These are phyloP conservation scores for Amniculicola lignicola DNA, from an alignment of 495 filamentous ascomycete genomes.

Conservation along the genomic window DNA sequence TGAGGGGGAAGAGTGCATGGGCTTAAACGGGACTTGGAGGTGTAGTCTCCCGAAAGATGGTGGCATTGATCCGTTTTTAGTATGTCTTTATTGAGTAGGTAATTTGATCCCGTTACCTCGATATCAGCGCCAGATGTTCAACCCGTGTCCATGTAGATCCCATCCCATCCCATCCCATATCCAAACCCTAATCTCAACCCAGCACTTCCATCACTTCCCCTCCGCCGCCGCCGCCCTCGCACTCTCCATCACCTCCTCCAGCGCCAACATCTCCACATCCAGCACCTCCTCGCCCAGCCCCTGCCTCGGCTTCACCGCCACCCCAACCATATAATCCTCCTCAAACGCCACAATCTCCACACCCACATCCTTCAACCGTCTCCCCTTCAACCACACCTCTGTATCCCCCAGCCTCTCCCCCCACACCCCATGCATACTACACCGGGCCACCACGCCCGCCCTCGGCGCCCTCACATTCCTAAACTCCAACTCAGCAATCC, in stretches of 20 bases:
- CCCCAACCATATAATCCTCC: slow-evolving; percentile 60
- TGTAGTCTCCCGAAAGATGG: too few species aligned
- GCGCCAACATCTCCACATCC: slow-evolving; percentile 19
- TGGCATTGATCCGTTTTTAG: too few species aligned
- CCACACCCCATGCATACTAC: slow-evolving; percentile 44
- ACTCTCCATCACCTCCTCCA: slow-evolving; percentile 27
- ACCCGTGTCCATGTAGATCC: too few species aligned
- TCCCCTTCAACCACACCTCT: slow-evolving; percentile 51
- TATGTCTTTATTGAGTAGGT: too few species aligned
- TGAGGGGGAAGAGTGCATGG: too few species aligned
- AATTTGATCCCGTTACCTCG: too few species aligned
- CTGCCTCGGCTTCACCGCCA: slow-evolving; percentile 47
- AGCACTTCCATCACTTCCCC: too few species aligned
- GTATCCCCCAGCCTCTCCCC: slow-evolving; percentile 53
- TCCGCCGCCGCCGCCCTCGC: too few species aligned
- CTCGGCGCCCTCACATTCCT: slow-evolving; percentile 58
- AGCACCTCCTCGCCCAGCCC: slow-evolving; percentile 27
- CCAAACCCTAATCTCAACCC: too few species aligned
- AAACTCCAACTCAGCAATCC: slow-evolving; percentile 70
- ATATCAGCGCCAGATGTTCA: too few species aligned
- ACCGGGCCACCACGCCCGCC: slow-evolving; percentile 39
- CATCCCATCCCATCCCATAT: too few species aligned
- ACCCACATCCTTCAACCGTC: slow-evolving; percentile 51
- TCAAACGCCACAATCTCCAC: slow-evolving; percentile 62
- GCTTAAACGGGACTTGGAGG: too few species aligned